Evolutionary conservation across 768 basidiomycete genomes (phyloP).

Genomic region (Trametes cubensis): DNA sequence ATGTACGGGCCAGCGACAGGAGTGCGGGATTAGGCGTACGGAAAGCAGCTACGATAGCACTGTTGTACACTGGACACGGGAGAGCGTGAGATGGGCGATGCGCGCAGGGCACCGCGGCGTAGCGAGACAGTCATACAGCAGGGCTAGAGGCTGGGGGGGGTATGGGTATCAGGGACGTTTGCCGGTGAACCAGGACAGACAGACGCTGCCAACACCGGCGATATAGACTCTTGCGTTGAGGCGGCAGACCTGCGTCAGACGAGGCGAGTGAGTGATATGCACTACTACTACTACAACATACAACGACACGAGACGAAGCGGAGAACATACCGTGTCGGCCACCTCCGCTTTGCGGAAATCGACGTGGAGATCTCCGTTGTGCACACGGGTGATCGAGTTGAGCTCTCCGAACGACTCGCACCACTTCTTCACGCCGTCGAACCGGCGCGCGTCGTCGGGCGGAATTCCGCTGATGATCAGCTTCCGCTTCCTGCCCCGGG

Average conservation of each 20-base stretch:
- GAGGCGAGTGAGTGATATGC: neutral
- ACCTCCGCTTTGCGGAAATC: constrained; percentile 76
- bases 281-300: too few species aligned
- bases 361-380: constrained; percentile 78
- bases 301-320: neutral
- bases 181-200: constrained; percentile 73
- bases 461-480: constrained; percentile 73
- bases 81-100: neutral
- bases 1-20: constrained; percentile 9
- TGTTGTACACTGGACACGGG: constrained; percentile 22
- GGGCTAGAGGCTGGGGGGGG: constrained; percentile 5
- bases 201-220: constrained; percentile 74
- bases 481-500: constrained; percentile 48
- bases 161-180: constrained; percentile 41
- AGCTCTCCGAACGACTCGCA: constrained; percentile 84
- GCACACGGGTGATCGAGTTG: constrained; percentile 69
- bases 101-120: neutral
- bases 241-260: constrained; percentile 63
- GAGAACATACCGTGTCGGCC: constrained; percentile 68
- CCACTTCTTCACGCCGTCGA: constrained; percentile 73
- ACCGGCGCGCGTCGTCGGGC: constrained; percentile 58
- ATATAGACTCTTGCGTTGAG: constrained; percentile 76
- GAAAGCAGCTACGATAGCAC: constrained; percentile 27
- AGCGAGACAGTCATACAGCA: constrained; percentile 15
- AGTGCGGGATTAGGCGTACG: constrained; percentile 22